Evolutionary conservation across 1,139 yeast genomes (phyloP).

Genomic region (Protomyces inouyei): DNA sequence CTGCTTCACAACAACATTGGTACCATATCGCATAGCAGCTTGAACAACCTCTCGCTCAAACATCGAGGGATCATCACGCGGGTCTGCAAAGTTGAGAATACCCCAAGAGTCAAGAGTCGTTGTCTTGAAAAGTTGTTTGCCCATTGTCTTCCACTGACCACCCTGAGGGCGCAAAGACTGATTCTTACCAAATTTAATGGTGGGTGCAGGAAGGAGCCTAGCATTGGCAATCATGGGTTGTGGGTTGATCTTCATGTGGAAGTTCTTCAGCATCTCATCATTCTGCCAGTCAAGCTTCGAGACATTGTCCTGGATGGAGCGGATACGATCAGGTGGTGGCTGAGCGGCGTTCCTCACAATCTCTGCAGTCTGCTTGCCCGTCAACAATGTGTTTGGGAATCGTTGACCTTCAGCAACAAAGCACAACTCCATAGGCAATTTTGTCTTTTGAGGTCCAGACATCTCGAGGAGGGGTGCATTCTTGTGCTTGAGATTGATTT

Average conservation of each 20-base stretch:
- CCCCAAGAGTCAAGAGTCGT: conserved; percentile 30
- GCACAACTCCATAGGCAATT: conserved; percentile 30
- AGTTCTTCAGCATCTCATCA: conserved; percentile 29
- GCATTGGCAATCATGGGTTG: conserved; percentile 27
- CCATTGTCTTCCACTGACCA: conserved; percentile 31
- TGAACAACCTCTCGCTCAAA: conserved; percentile 6
- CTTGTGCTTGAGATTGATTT: conserved; percentile 28
- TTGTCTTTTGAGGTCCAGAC: conserved; percentile 23
- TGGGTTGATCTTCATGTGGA: conserved; percentile 23
- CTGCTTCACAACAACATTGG: conserved; percentile 1
- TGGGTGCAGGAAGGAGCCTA: conserved; percentile 29
- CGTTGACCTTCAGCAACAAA: conserved; percentile 29
- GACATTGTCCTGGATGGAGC: conserved; percentile 25
- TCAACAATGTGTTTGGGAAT: conserved; percentile 27
- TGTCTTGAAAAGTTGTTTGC: conserved; percentile 27
- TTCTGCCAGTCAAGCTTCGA: conserved; percentile 26
- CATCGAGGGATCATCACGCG: conserved; percentile 16
- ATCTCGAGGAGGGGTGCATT: conserved; percentile 29
- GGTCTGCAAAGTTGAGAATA: conserved; percentile 28
- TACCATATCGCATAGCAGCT: background rate
- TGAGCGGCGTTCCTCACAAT: conserved; percentile 22
- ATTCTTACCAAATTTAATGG: conserved; percentile 23
- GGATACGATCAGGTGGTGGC: conserved; percentile 12
- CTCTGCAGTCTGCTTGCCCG: conserved; percentile 28
- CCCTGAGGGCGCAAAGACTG: conserved; percentile 23